phyloP scores from a whole-genome alignment of 352 stramenopile genomes.

The Phytophthora kernoviae region DNA sequence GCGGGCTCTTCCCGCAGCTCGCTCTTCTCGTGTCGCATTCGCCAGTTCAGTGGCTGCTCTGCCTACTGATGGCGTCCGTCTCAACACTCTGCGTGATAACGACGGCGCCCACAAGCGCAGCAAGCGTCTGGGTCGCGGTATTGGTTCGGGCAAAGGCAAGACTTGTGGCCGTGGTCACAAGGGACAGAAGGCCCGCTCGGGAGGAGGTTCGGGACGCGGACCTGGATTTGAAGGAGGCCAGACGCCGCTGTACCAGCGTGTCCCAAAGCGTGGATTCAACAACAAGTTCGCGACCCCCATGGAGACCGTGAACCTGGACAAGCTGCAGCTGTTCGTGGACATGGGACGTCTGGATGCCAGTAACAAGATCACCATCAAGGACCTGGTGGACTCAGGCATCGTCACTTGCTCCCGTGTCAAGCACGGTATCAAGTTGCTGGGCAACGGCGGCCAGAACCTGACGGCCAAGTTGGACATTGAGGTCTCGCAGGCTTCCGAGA shows the following conservation, averaged over 20 bases:
- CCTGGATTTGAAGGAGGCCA: constrained; percentile 98
- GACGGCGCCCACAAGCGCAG: constrained; percentile 86
- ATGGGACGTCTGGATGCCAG: constrained; percentile 94
- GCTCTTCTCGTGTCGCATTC: constrained; percentile 26
- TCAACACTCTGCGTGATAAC: constrained; percentile 90
- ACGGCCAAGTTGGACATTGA: constrained; percentile 94
- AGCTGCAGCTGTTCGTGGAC: constrained; percentile 96
- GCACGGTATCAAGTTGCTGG: constrained; percentile 96
- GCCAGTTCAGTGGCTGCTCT: constrained; percentile 61
- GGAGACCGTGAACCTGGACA: constrained; percentile 93
- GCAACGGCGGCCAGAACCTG: constrained; percentile 85
- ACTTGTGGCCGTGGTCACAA: constrained; percentile 98
- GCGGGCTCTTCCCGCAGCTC: constrained; percentile 46
- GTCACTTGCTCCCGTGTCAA: constrained; percentile 93
- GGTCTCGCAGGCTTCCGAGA: constrained; percentile 93
- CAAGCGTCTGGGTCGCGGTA: constrained; percentile 93
- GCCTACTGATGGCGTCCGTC: constrained; percentile 53
- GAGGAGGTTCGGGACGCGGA: constrained; percentile 79
- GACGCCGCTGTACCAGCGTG: constrained; percentile 96
- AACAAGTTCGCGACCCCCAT: constrained; percentile 92
- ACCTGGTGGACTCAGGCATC: constrained; percentile 86
- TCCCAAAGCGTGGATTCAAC: constrained; percentile 99
- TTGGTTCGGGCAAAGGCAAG: constrained; percentile 94
- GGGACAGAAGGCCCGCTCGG: constrained; percentile 94
- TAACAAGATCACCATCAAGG: constrained; percentile 94